Conservation (phyloP, 1,139 yeast genomes). For the Entelexis paramagnoliae region DNA sequence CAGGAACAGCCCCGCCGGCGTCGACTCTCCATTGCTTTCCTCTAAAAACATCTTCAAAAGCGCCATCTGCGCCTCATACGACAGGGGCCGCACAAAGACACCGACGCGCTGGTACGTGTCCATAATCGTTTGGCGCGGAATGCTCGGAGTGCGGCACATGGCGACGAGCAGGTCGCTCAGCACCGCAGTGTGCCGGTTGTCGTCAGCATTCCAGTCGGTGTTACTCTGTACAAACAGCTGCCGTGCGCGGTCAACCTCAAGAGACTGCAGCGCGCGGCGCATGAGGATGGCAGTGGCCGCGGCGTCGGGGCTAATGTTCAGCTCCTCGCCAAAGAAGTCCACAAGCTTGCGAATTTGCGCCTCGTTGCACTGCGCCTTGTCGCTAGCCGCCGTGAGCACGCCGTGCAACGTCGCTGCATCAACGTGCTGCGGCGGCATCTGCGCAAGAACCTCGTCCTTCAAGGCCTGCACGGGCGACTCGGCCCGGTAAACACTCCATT, state of each 20-base stretch:
- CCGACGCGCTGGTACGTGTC: slow-evolving; percentile 33
- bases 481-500: slow-evolving; percentile 28
- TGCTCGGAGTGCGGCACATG: slow-evolving; percentile 25
- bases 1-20: slow-evolving; percentile 43
- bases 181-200: slow-evolving; percentile 29
- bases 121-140: slow-evolving; percentile 28
- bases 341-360: slow-evolving; percentile 23
- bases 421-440: slow-evolving; percentile 23
- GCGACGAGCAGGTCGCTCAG: slow-evolving; percentile 32
- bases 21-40: slow-evolving; percentile 24
- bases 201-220: slow-evolving; percentile 38
- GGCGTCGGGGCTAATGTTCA: slow-evolving; percentile 26
- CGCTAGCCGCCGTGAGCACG: slow-evolving; percentile 25
- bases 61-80: slow-evolving; percentile 39
- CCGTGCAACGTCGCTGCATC: slow-evolving; percentile 28
- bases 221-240: slow-evolving; percentile 36
- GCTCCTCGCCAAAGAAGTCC: slow-evolving; percentile 23
- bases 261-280: slow-evolving; percentile 25
- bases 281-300: slow-evolving; percentile 27
- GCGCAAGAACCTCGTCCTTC: slow-evolving; percentile 19
- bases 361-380: slow-evolving; percentile 24
- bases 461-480: slow-evolving; percentile 17
- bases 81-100: slow-evolving; percentile 35
- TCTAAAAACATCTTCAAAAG: slow-evolving; percentile 40
- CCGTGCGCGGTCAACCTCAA: slow-evolving; percentile 29